phyloP scores from a whole-genome alignment of 441 rosid genomes.

The Euphorbia schlechtendalii region DNA sequence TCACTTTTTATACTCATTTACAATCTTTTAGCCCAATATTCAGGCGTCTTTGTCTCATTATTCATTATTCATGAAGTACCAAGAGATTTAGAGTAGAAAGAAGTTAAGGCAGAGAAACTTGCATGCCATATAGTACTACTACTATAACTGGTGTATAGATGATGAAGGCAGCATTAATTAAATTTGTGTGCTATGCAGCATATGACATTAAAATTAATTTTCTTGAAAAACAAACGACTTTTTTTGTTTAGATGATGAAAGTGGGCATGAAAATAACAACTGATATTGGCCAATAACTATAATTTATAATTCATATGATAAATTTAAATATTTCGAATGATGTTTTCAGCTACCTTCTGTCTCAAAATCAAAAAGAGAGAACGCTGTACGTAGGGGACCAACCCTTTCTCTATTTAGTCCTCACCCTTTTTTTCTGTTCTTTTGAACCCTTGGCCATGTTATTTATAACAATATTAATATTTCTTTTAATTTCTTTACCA shows the following conservation, averaged over 20 bases:
- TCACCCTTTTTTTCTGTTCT: neutral
- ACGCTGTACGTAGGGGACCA: neutral
- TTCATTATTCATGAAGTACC: no score
- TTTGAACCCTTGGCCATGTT: neutral
- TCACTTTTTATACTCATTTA: no score
- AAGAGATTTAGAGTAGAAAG: neutral
- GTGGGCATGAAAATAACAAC: conserved; percentile 1
- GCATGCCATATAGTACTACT: neutral
- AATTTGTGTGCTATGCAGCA: neutral
- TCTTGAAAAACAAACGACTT: neutral
- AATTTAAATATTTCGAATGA: conserved; percentile 7
- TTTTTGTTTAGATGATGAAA: no score
- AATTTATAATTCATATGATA: no score
- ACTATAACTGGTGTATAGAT: neutral
- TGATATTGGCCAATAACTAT: neutral
- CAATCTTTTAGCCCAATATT: no score
- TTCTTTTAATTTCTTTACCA: no score
- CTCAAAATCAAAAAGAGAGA: no score
- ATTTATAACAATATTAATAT: no score
- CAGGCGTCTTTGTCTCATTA: no score
- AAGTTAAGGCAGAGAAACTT: neutral
- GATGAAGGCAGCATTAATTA: neutral
- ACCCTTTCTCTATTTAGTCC: neutral
- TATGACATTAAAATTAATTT: neutral
- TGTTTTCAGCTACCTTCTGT: conserved; percentile 14